Evolutionary conservation across 257 asterid species (phyloP), one percentile per base, ranked within the genome.

Genomic region (Salvia hispanica): DNA sequence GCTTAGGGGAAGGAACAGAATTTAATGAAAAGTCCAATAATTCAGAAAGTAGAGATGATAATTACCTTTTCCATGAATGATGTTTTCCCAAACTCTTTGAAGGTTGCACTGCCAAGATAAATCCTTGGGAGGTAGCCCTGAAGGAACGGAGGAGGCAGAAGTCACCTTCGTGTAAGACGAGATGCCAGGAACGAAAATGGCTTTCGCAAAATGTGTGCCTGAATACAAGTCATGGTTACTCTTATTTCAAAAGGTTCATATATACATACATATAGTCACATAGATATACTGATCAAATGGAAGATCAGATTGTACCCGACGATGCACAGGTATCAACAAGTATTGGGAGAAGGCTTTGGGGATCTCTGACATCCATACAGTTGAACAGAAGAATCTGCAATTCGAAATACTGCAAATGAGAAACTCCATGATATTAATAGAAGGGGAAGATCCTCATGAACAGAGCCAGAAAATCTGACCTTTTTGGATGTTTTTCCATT

Each of bases 301-400:
- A 59, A n/a, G 36, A 58, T 65, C 15, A 58, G 50, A 59, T 51
- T 12, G 60, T 83, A 91, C 98, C 98, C 68, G 90, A 86, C 71
- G 83, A 67, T 34, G 90, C 90, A 70, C 98, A 88, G 56, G 95
- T 86, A 62, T 81, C 77, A 39, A 83, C 87, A 34, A 91, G 95
- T 39, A 67, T 82, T 12, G 95, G 87, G 60, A 91, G 95, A 69
- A 91, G 98, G 67, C 76, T 67, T 67, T 84, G 77, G n/a, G 98
- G 98, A 63, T 91, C 96, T 82, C 98, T 82, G 44, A 86, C 82
- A 72, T 91, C 98, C 98, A 91, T 91, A 79, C 96, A 91, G 82
- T 91, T 91, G 83, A 91, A 91, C 48, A 91, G 80, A 75, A 91
- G 87, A 83, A 91, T 84, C 98, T 86, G 90, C 73, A 82, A 51